phyloP scores from a whole-genome alignment of 2,329 filamentous ascomycete genomes.

The Lasiodiplodia theobromae region DNA sequence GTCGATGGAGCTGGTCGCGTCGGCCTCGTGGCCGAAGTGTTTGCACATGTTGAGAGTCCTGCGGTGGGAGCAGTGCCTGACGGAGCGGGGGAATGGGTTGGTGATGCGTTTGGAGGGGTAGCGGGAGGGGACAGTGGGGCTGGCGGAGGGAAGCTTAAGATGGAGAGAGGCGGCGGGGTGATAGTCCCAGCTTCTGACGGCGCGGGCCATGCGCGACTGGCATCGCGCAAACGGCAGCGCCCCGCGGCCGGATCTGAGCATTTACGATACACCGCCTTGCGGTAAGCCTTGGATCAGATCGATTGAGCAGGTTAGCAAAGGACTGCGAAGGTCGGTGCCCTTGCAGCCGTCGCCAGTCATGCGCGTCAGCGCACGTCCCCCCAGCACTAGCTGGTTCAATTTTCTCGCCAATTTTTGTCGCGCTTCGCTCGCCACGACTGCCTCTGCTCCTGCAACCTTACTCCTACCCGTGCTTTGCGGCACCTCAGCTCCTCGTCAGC shows the following conservation, averaged over 20 bases:
- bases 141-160: slow-evolving; percentile 13
- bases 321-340: slow-evolving; percentile 7
- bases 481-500: slow-evolving; percentile 8
- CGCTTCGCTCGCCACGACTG: slow-evolving; percentile 15
- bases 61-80: slow-evolving; percentile 75
- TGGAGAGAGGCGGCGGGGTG: slow-evolving; percentile 7
- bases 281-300: slow-evolving; percentile 27
- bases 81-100: slow-evolving; percentile 31
- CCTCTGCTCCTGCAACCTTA: not conserved
- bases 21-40: slow-evolving; percentile 57
- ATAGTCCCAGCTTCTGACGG: slow-evolving; percentile 3
- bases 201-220: slow-evolving; percentile 21
- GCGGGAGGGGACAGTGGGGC: slow-evolving; percentile 18
- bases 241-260: slow-evolving; percentile 25
- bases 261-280: slow-evolving; percentile 23
- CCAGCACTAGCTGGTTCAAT: slow-evolving; percentile 4
- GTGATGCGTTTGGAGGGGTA: not conserved
- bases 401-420: not conserved
- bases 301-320: slow-evolving; percentile 13
- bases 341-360: slow-evolving; percentile 19
- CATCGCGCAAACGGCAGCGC: slow-evolving; percentile 19
- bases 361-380: slow-evolving; percentile 12
- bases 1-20: slow-evolving; percentile 64
- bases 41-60: slow-evolving; percentile 71
- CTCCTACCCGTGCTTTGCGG: not conserved